Conservation (phyloP, 495 filamentous ascomycete genomes). For the Neurospora sp. region DNA sequence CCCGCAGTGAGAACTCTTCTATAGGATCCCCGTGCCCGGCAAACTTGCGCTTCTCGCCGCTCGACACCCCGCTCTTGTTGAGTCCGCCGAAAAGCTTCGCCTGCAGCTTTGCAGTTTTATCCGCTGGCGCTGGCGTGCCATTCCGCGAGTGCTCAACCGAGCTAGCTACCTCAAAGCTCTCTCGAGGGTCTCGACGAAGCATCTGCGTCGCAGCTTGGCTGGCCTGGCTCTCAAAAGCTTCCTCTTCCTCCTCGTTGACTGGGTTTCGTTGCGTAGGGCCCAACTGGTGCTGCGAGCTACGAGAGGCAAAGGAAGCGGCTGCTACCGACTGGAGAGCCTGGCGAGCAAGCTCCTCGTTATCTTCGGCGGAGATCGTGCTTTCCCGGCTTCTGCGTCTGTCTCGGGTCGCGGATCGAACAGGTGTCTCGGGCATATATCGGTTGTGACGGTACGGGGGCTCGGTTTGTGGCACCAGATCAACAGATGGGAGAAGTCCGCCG, state of each 20-base stretch:
- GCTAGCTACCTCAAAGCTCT: slow-evolving; percentile 38
- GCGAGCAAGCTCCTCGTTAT: slow-evolving; percentile 52
- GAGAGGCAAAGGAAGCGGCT: slow-evolving; percentile 34
- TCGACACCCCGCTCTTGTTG: slow-evolving; percentile 39
- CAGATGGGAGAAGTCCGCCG: slow-evolving; percentile 41
- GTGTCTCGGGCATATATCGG: slow-evolving; percentile 21
- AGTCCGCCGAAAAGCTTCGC: slow-evolving; percentile 60
- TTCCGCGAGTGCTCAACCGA: slow-evolving; percentile 32
- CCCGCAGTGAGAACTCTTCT: slow-evolving; percentile 16
- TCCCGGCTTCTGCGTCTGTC: slow-evolving; percentile 56
- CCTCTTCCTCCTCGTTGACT: slow-evolving; percentile 22
- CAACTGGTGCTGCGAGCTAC: slow-evolving; percentile 19
- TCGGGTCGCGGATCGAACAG: slow-evolving; percentile 7
- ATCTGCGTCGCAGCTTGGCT: slow-evolving; percentile 46
- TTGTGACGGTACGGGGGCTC: slow-evolving; percentile 34
- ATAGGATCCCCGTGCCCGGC: slow-evolving; percentile 27
- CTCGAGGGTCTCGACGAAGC: slow-evolving; percentile 41
- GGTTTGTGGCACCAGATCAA: slow-evolving; percentile 46
- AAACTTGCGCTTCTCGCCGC: slow-evolving; percentile 48
- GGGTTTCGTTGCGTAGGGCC: slow-evolving; percentile 3
- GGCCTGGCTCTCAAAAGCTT: slow-evolving; percentile 38
- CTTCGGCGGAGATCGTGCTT: slow-evolving; percentile 80
- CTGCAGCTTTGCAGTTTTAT: slow-evolving; percentile 43
- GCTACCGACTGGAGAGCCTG: slow-evolving; percentile 46
- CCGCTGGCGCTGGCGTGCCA: slow-evolving; percentile 30